Evolutionary conservation across 2,329 filamentous ascomycete species (phyloP), one percentile per base, ranked within the genome.

Genomic region (Hypoxylon sp.): DNA sequence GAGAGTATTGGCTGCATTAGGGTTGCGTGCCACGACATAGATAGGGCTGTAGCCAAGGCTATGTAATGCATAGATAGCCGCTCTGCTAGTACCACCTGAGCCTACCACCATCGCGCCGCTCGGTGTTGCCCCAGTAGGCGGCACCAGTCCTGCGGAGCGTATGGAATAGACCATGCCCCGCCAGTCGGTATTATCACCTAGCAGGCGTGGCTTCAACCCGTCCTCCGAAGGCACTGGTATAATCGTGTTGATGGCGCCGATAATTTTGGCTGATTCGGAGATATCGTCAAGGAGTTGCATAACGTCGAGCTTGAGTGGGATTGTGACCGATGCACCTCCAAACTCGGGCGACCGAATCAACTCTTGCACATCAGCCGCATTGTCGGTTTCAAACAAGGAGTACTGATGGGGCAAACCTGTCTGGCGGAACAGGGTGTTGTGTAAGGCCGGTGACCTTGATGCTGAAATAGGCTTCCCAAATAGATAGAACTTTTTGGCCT

Each of bases 151-250:
- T 1, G 89, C 90, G 45, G 88, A 87, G 63, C 87, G 88, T 19
- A 99, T 86, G 2, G 93, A 90, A 72, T 91, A 88, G 2, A 92
- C 89, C 89, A 99, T 99, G 68, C 96, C 96, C 75, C 89, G 87
- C 91, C 94, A 99, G 82, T 99, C 96, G 11, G 96, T 99, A 80
- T 99, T 99, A 78, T 94, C 92, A 46, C 96, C 96, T 14, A 92
- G 79, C 2, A 98, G 87, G 3, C 84, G 86, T 52, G 80, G 80
- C 60, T 83, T 79, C 3, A 81, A 82, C 2, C 79, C 82, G 6
- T 72, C 75, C 6, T 81, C 77, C 25, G 77, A 76, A 13, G 52
- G 58, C 2, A 87, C 76, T 0, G 92, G 90, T 28, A 97, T 88
- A 75, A 99, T 91, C 17, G 96, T 99, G 82, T 99, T 99, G 70